A percentile compares a stretch with the other conserved stretches of the same genome.
Evolutionary conservation across 2,329 filamentous ascomycete species (phyloP).

Genomic region (Emericellopsis atlantica): DNA sequence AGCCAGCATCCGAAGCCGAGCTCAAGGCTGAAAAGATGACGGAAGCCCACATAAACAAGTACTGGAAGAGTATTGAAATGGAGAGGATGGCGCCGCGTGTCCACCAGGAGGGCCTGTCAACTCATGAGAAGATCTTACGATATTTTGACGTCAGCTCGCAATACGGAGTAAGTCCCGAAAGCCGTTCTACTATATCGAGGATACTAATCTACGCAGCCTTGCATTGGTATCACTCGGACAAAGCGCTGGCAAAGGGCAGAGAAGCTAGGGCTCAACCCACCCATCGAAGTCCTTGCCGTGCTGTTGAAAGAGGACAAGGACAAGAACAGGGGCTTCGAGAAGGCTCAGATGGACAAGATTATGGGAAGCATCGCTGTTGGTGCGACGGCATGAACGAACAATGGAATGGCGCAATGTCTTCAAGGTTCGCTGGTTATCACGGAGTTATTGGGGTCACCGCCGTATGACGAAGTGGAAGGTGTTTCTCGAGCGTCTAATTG

Average conservation of each 20-base stretch:
- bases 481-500: too few relatives aligned
- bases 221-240: slow-evolving; percentile 68
- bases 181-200: slow-evolving; percentile 4
- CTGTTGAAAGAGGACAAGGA: slow-evolving; percentile 56
- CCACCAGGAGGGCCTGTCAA: slow-evolving; percentile 60
- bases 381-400: slow-evolving; percentile 9
- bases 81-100: slow-evolving; percentile 56
- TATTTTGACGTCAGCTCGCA: slow-evolving; percentile 89
- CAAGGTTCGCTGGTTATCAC: background rate
- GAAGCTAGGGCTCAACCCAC: slow-evolving; percentile 69
- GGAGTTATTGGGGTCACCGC: background rate
- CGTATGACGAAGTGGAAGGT: too few relatives aligned
- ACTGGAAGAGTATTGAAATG: slow-evolving; percentile 65
- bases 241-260: slow-evolving; percentile 85
- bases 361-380: slow-evolving; percentile 35
- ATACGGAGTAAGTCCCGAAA: slow-evolving; percentile 63
- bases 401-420: background rate
- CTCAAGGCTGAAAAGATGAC: slow-evolving; percentile 50
- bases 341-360: slow-evolving; percentile 63
- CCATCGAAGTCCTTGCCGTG: slow-evolving; percentile 81
- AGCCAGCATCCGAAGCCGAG: slow-evolving; percentile 36
- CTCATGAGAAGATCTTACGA: slow-evolving; percentile 75
- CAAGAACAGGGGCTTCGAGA: slow-evolving; percentile 36
- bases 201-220: slow-evolving; percentile 49
- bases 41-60: slow-evolving; percentile 57